Conservation (phyloP, 2,329 filamentous ascomycete genomes). For the Hymenoscyphus occultus region DNA sequence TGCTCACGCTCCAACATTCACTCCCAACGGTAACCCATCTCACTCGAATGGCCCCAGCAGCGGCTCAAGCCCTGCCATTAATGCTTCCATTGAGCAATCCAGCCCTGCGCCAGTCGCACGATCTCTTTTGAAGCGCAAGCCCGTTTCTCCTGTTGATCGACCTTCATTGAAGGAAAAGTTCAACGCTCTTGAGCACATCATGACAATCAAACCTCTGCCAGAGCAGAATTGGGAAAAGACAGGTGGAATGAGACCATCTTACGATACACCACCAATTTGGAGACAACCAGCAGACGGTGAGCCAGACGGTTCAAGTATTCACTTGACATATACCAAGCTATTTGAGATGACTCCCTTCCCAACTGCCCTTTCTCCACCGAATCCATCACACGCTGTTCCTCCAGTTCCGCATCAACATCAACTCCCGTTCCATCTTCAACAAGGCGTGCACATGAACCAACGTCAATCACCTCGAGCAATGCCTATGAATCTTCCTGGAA, state of each 20-base stretch:
- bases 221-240: constrained; percentile 70
- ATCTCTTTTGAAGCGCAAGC: constrained; percentile 67
- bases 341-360: constrained; percentile 68
- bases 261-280: constrained; percentile 84
- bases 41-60: constrained; percentile 46
- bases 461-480: constrained; percentile 72
- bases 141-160: constrained; percentile 55
- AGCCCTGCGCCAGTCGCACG: constrained; percentile 41
- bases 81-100: constrained; percentile 32
- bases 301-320: constrained; percentile 67
- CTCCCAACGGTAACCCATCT: constrained; percentile 52
- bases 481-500: constrained; percentile 72
- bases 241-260: constrained; percentile 79
- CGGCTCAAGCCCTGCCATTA: constrained; percentile 63
- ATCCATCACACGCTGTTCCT: constrained; percentile 64
- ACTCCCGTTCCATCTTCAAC: constrained; percentile 77
- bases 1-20: constrained; percentile 77
- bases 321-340: constrained; percentile 69
- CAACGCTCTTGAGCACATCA: constrained; percentile 59
- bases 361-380: constrained; percentile 63
- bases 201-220: constrained; percentile 51
- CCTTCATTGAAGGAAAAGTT: constrained; percentile 54
- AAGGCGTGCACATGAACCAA: constrained; percentile 65
- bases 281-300: constrained; percentile 65
- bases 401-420: constrained; percentile 81